Evolutionary conservation across 2,329 filamentous ascomycete species (phyloP).

Genomic region (Fusarium decemcellulare): DNA sequence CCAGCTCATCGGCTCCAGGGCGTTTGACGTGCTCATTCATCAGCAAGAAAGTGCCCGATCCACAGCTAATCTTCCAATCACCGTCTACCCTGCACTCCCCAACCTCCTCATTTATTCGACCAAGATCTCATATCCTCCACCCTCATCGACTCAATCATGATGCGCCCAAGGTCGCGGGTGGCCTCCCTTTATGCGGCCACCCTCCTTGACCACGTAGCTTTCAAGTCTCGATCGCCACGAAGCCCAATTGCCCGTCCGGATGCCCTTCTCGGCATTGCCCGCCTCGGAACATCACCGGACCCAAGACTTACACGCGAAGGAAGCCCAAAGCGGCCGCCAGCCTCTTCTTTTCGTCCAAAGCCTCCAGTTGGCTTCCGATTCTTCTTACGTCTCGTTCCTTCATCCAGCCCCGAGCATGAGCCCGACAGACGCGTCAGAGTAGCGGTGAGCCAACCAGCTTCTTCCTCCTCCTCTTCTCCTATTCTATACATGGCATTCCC

Average conservation of each 20-base stretch:
- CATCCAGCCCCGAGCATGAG: constrained; percentile 16
- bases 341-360: constrained; percentile 19
- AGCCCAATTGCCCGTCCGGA: constrained; percentile 22
- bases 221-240: constrained; percentile 18
- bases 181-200: constrained; percentile 45
- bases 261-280: neutral
- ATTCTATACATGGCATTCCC: neutral
- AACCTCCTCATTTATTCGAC: constrained; percentile 42
- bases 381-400: neutral
- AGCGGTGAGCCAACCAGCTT: constrained; percentile 26
- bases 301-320: constrained; percentile 21
- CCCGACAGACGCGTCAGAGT: constrained; percentile 17
- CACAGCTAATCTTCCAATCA: constrained; percentile 18
- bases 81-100: constrained; percentile 41
- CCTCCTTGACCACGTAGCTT: constrained; percentile 35
- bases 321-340: constrained; percentile 17
- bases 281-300: neutral
- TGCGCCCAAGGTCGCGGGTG: constrained; percentile 36
- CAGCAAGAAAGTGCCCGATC: constrained; percentile 1
- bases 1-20: constrained; percentile 3
- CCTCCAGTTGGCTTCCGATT: constrained; percentile 12
- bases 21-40: neutral
- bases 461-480: neutral
- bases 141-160: constrained; percentile 35
- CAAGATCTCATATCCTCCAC: constrained; percentile 15